Percentiles rank a stretch among this genome's conserved stretches.
Evolutionary conservation across 768 basidiomycete species (phyloP).

Genomic region (Chalciporus piperatus): DNA sequence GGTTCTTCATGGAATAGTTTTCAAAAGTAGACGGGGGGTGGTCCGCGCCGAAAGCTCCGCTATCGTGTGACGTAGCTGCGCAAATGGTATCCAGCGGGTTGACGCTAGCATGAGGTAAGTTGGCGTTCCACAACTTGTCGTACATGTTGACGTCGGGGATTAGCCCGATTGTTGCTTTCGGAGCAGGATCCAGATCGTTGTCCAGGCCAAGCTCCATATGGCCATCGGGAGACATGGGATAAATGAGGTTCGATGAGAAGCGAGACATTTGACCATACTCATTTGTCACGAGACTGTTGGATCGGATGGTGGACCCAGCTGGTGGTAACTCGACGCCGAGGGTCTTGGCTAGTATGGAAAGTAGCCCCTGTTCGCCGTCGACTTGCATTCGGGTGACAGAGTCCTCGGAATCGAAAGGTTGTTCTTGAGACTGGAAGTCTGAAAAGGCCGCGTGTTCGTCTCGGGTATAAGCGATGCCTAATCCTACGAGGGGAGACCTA

Average conservation of each 20-base stretch:
- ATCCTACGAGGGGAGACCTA: constrained; percentile 21
- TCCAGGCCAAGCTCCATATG: constrained; percentile 5
- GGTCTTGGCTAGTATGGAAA: background rate
- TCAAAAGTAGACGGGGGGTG: background rate
- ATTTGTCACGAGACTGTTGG: background rate
- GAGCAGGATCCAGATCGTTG: constrained; percentile 6
- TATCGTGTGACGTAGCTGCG: background rate
- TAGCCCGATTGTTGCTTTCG: constrained; percentile 20
- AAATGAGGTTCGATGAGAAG: background rate
- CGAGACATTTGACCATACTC: background rate
- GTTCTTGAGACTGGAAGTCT: background rate
- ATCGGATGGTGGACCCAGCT: background rate
- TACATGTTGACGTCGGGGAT: constrained; percentile 38
- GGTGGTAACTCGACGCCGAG: background rate
- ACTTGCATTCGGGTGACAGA: constrained; percentile 3
- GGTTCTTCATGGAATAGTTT: background rate
- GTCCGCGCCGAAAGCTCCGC: background rate
- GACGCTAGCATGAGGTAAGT: constrained; percentile 27
- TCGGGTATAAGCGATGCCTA: constrained; percentile 22
- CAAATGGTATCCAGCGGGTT: constrained; percentile 40
- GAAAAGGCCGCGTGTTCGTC: background rate
- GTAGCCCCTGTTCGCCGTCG: background rate
- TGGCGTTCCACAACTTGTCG: constrained; percentile 16
- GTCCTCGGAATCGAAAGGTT: background rate
- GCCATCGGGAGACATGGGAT: background rate